These are phyloP conservation scores for Nitzschia inconspicua DNA, from an alignment of 108 stramenopile species.

Conservation along the genomic window DNA sequence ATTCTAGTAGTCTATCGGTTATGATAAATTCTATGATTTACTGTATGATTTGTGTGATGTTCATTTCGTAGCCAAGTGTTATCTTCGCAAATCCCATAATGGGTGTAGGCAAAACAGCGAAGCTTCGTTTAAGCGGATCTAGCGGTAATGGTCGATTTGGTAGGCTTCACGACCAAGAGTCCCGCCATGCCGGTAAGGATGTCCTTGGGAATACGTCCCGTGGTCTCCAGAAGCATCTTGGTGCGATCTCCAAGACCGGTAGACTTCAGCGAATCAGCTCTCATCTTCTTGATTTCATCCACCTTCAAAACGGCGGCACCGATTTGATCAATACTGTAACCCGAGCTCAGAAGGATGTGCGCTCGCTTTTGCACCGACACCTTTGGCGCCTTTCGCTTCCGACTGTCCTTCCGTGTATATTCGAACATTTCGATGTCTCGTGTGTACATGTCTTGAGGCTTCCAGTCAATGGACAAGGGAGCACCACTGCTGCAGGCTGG, in stretches of 20 bases:
- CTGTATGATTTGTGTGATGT: neutral
- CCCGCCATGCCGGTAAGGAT: conserved; percentile 3
- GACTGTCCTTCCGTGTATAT: conserved; percentile 1
- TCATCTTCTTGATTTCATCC: conserved; percentile 16
- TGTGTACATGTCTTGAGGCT: neutral
- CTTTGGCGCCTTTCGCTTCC: conserved; percentile 12
- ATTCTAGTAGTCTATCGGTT: neutral
- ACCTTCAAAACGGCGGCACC: conserved; percentile 7
- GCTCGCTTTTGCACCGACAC: conserved; percentile 30
- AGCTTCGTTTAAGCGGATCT: conserved; percentile 12
- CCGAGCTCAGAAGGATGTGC: conserved; percentile 13
- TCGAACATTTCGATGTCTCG: conserved; percentile 22
- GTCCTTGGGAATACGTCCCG: conserved; percentile 3
- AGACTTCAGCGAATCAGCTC: conserved; percentile 13
- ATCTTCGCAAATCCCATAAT: too few species aligned
- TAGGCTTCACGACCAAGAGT: conserved; percentile 13
- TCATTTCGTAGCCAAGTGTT: neutral
- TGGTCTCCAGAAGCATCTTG: conserved; percentile 1
- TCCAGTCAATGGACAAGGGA: conserved; percentile 36
- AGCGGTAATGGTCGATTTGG: conserved; percentile 12
- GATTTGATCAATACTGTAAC: conserved; percentile 22
- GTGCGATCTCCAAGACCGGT: too few species aligned
- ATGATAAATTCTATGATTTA: neutral
- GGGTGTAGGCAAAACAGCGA: neutral
- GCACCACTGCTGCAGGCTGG: conserved; percentile 21